Conservation (phyloP, 768 basidiomycete species). For the Hydnomerulius pinastri region DNA sequence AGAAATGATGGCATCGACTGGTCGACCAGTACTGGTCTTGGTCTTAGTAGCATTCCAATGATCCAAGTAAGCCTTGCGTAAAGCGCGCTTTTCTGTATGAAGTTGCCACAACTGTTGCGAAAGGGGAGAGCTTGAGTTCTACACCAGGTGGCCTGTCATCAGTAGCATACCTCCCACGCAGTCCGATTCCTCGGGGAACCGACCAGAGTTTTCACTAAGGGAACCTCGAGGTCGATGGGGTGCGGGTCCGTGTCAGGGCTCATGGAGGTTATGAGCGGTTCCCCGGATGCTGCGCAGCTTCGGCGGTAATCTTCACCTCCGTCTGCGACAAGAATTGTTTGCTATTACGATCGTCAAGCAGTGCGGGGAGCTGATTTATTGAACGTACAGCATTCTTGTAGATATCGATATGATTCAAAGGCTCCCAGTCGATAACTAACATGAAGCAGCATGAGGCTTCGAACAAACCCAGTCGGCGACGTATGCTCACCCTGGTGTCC, state of each 20-base stretch:
- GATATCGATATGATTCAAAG: conserved; percentile 48
- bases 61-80: conserved; percentile 48
- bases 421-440: conserved; percentile 66
- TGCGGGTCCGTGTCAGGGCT: conserved; percentile 34
- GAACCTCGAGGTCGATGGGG: conserved; percentile 43
- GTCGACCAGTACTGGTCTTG: conserved; percentile 48
- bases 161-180: conserved; percentile 42
- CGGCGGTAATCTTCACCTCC: conserved; percentile 40
- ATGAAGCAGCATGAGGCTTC: conserved; percentile 2
- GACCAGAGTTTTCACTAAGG: conserved; percentile 46
- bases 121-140: not conserved
- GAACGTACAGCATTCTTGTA: conserved; percentile 24
- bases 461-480: not conserved
- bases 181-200: conserved; percentile 42
- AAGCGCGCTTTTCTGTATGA: conserved; percentile 39
- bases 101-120: conserved; percentile 45
- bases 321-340: conserved; percentile 42
- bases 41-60: conserved; percentile 48
- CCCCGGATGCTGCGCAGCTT: conserved; percentile 41
- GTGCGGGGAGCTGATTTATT: not conserved
- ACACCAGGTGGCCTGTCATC: not conserved
- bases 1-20: conserved; percentile 54
- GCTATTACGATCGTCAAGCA: conserved; percentile 18
- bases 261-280: conserved; percentile 44
- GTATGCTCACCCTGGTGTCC: conserved; percentile 61